These are phyloP conservation scores for Daldinia caldariorum DNA, from an alignment of 495 filamentous ascomycete species.

Conservation along the genomic window DNA sequence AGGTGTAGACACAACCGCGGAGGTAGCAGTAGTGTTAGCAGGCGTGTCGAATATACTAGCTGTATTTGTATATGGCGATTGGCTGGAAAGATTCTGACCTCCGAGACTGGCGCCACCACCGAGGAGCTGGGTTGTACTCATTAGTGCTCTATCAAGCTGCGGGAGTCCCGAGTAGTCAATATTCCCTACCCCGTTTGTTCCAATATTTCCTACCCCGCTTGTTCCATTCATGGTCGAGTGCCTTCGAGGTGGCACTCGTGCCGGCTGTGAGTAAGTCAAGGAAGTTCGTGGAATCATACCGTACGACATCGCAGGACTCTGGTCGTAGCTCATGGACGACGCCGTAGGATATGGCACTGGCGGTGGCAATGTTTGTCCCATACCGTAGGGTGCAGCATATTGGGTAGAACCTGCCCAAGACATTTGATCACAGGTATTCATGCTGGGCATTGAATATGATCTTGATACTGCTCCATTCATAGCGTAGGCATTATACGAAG, in stretches of 20 bases:
- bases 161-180: slow-evolving; percentile 16
- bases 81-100: slow-evolving; percentile 11
- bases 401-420: slow-evolving; percentile 3
- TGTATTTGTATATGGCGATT: slow-evolving; percentile 18
- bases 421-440: slow-evolving; percentile 5
- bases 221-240: slow-evolving; percentile 15
- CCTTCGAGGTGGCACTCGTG: neutral
- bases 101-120: slow-evolving; percentile 17
- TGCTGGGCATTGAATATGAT: slow-evolving; percentile 33
- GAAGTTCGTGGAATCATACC: slow-evolving; percentile 10
- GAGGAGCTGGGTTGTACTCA: slow-evolving; percentile 18
- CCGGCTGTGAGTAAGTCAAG: neutral
- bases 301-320: slow-evolving; percentile 2
- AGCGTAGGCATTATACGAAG: slow-evolving; percentile 5
- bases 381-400: slow-evolving; percentile 11
- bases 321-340: slow-evolving; percentile 10
- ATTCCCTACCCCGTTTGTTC: slow-evolving; percentile 2
- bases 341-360: slow-evolving; percentile 14
- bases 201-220: slow-evolving; percentile 5
- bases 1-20: neutral
- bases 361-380: slow-evolving; percentile 18
- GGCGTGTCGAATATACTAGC: slow-evolving; percentile 22
- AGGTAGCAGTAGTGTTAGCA: neutral
- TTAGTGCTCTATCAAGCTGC: slow-evolving; percentile 4
- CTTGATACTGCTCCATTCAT: slow-evolving; percentile 19